phyloP scores from a whole-genome alignment of 139 green algal genomes.

The Zygnema cylindricum region DNA sequence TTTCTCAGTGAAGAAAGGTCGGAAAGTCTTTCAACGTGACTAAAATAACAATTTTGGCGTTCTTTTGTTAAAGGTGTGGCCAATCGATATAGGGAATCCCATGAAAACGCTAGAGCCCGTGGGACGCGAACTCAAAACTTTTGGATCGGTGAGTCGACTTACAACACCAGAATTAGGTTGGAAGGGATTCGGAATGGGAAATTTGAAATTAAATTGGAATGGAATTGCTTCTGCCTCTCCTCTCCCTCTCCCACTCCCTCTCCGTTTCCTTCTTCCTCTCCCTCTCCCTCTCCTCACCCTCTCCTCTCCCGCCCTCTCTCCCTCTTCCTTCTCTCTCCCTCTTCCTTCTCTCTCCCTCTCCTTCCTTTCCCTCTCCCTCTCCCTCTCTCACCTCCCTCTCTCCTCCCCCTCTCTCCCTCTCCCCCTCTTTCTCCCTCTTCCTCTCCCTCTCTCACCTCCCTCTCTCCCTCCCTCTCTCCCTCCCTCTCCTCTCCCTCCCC shows the following conservation, averaged over 20 bases:
- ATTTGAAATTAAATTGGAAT: too few species aligned
- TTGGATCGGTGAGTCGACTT: slow-evolving; percentile 4
- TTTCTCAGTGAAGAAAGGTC: too few species aligned
- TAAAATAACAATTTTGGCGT: too few species aligned
- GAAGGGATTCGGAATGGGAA: too few species aligned
- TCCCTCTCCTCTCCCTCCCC: background rate
- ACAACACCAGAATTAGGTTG: background rate
- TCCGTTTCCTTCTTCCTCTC: background rate
- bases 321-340: background rate
- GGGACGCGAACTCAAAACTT: slow-evolving; percentile 13
- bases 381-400: background rate
- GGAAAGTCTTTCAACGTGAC: too few species aligned
- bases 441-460: too few species aligned
- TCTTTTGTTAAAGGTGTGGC: slow-evolving; percentile 28
- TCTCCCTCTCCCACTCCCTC: background rate
- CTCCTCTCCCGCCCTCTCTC: background rate
- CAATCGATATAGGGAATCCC: slow-evolving; percentile 12
- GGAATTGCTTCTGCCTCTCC: background rate
- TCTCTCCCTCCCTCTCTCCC: background rate
- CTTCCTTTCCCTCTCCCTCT: background rate
- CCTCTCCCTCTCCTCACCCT: background rate
- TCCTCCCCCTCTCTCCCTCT: background rate
- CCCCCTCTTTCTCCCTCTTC: background rate
- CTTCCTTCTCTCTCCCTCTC: background rate
- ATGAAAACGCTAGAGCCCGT: slow-evolving; percentile 35